These are phyloP conservation scores for Straminergon stramineum DNA, from an alignment of 225 moss, liverwort and hornwort genomes.

Conservation along the genomic window DNA sequence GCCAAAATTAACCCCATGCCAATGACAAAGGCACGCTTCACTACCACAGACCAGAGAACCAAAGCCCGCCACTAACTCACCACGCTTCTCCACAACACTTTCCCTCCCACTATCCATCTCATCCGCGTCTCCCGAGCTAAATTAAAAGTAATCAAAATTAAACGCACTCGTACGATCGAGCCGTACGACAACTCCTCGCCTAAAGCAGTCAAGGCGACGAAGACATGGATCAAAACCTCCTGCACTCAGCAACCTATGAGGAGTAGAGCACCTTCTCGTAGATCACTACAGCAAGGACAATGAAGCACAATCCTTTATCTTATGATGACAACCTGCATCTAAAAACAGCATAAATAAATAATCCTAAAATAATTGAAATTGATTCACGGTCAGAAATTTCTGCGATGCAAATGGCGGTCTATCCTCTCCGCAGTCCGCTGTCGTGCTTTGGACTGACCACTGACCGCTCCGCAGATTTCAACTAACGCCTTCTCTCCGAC, in stretches of 20 bases:
- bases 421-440: background rate
- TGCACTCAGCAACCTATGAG: background rate
- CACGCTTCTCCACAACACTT: background rate
- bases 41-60: background rate
- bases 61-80: background rate
- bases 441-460: background rate
- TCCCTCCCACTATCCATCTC: background rate
- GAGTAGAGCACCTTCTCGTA: background rate
- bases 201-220: background rate
- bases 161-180: background rate
- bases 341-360: background rate
- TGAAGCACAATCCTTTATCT: background rate
- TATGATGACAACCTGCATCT: slow-evolving; percentile 17
- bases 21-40: background rate
- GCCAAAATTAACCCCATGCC: background rate
- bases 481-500: background rate
- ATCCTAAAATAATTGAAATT: background rate
- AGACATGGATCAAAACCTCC: background rate
- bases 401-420: too few relatives aligned
- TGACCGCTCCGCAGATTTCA: background rate
- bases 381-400: background rate
- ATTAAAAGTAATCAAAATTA: background rate
- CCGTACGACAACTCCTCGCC: background rate
- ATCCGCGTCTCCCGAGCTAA: background rate
- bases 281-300: background rate